A percentile compares a stretch with the other conserved stretches of the same genome.
Evolutionary conservation across 352 stramenopile species (phyloP).

Genomic region (Pythium chondricola): DNA sequence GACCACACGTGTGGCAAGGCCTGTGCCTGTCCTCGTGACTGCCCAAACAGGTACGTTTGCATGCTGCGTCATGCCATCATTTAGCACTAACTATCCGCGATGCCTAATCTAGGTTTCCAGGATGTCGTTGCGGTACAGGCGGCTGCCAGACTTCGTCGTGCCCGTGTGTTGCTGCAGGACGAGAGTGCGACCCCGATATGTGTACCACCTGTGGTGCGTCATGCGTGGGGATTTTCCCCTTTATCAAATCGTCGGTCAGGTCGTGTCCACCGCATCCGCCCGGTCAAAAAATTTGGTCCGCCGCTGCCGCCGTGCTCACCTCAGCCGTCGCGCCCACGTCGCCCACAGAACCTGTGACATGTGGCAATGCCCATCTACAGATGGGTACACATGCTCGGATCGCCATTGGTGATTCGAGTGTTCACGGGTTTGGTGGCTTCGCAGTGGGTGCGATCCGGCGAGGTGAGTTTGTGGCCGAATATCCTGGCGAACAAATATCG

Average conservation of each 20-base stretch:
- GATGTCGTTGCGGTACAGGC: conserved; percentile 20
- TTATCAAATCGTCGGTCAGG: too few relatives aligned
- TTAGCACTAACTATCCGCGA: too few relatives aligned
- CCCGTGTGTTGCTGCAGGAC: conserved; percentile 26
- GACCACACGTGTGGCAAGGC: conserved; percentile 65
- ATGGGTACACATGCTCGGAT: background rate
- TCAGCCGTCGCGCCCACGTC: too few relatives aligned
- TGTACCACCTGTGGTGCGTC: conserved; percentile 29
- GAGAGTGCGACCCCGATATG: conserved; percentile 35
- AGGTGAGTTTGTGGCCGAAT: conserved; percentile 70
- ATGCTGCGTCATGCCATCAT: too few relatives aligned
- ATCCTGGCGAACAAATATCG: conserved; percentile 60
- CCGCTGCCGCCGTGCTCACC: too few relatives aligned
- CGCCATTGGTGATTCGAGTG: conserved; percentile 24
- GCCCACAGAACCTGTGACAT: too few relatives aligned
- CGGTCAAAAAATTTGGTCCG: too few relatives aligned
- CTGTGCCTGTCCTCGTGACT: conserved; percentile 57
- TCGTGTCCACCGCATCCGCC: too few relatives aligned
- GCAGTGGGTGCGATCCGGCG: conserved; percentile 57
- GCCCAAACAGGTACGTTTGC: conserved; percentile 37
- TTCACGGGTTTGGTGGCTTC: conserved; percentile 66
- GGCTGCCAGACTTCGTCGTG: conserved; percentile 24
- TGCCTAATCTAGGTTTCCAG: conserved; percentile 23
- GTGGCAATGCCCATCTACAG: background rate
- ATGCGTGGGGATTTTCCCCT: conserved; percentile 14